Evolutionary conservation across 768 basidiomycete genomes (phyloP), one percentile per base, ranked within the genome.

Genomic region (Mycena polygramma): DNA sequence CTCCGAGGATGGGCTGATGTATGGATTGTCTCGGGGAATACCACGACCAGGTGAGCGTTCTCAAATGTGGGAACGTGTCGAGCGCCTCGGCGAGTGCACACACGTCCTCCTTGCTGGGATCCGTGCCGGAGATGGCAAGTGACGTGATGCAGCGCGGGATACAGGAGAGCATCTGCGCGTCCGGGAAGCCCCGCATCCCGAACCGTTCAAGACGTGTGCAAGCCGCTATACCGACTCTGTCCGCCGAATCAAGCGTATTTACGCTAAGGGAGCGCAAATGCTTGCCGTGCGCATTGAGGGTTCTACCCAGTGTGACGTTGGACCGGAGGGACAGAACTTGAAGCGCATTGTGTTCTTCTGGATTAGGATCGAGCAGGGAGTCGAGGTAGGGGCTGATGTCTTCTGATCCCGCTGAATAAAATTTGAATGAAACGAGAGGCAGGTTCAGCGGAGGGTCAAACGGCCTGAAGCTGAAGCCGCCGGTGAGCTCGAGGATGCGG

Each of bases 201-300:
- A 73, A 62, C 6, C 69, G 72, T 48, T 73, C 68, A 52, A 73
- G 72, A 7, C 0, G 43, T 4, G 60, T 45, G 54, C 69, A 73
- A 15, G 60, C 46, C 30, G 48, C 30, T 0, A 13, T 45, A 14
- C 11, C 7, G 9, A 15, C 7, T 22, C 37, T 43, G 0, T 48
- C 7, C 8, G 1, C 60, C 17, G 37, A 17, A 13, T 66, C 60
- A 24, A 70, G 26, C 5, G 55, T 57, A 51, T 53, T 63, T 7
- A 73, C 7, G 7, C 59, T 4, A 11, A 73, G 57, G 22, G 72
- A 63, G 36, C 72, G 68, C 43, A 73, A 30, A 22, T 30, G 51
- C 22, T 26, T 17, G 51, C 57, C 72, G 41, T 70, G 69, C 19
- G 19, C 19, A 20, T 24, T n/a, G 26, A 73, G 57, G 19, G 70